Percentiles rank a stretch among this genome's conserved stretches.
These are phyloP conservation scores for Syzygium jambos DNA, from an alignment of 345 rosid genomes.

Conservation along the genomic window DNA sequence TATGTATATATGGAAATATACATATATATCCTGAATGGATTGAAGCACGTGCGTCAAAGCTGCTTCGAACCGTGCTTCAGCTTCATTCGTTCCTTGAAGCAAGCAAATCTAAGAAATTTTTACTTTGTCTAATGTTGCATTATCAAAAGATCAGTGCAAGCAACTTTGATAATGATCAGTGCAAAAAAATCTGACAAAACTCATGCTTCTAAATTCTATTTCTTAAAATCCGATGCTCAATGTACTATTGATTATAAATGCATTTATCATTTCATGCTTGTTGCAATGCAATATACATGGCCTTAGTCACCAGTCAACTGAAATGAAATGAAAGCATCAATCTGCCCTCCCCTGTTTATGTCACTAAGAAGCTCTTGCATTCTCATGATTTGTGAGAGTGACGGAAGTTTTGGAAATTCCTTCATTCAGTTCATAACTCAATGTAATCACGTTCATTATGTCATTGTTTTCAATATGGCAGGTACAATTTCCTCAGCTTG, in stretches of 20 bases:
- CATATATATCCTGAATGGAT: too few species aligned
- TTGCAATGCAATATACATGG: background rate
- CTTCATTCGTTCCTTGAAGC: rapidly evolving
- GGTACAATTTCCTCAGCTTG: rapidly evolving
- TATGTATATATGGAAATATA: too few species aligned
- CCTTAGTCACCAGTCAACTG: background rate
- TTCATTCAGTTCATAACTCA: too few species aligned
- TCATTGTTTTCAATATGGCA: background rate
- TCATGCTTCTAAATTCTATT: too few species aligned
- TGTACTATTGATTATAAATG: background rate
- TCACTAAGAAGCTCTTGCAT: background rate
- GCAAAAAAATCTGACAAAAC: background rate
- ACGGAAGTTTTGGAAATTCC: background rate
- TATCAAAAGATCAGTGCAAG: rapidly evolving
- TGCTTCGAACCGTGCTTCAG: background rate
- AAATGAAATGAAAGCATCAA: background rate
- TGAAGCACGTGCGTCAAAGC: background rate
- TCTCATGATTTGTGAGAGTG: background rate
- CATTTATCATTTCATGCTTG: background rate
- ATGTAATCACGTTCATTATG: too few species aligned
- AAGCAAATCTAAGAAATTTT: background rate
- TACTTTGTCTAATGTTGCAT: rapidly evolving
- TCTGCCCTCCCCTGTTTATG: rapidly evolving
- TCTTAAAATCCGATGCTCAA: background rate
- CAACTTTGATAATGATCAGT: background rate